phyloP scores from a whole-genome alignment of 2,329 filamentous ascomycete genomes.

The Colletotrichum siamense region DNA sequence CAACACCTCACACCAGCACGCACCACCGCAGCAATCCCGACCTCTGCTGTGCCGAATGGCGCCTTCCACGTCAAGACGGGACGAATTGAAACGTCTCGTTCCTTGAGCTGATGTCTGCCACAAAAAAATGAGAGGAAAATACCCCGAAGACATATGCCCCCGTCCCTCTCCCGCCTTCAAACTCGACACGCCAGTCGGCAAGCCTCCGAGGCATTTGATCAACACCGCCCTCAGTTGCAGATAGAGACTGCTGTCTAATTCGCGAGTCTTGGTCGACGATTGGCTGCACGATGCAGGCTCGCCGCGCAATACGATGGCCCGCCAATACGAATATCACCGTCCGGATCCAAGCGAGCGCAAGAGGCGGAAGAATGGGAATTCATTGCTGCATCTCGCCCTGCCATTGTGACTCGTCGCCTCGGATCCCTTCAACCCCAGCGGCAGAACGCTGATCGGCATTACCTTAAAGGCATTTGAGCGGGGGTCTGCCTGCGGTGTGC shows the following conservation, averaged over 20 bases:
- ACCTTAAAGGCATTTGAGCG: background rate
- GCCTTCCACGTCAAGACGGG: background rate
- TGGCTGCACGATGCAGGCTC: background rate
- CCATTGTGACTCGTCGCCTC: background rate
- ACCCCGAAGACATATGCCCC: background rate
- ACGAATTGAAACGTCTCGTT: conserved; percentile 16
- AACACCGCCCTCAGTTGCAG: background rate
- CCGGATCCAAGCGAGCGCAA: background rate
- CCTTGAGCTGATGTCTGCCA: conserved; percentile 12
- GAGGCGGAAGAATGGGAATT: background rate
- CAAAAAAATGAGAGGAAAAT: conserved; percentile 8
- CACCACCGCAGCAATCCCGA: background rate
- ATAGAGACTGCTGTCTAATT: background rate
- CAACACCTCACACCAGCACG: background rate
- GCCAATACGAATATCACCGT: background rate
- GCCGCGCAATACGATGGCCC: background rate
- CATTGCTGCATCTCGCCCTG: background rate
- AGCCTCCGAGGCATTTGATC: background rate
- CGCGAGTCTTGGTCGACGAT: background rate
- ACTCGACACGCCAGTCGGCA: background rate
- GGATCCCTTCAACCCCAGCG: background rate
- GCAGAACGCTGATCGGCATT: conserved; percentile 10
- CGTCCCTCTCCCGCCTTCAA: background rate
- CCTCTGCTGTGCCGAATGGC: background rate
- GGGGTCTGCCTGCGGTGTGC: conserved; percentile 8